Percentiles rank a stretch among this genome's conserved stretches.
Conservation (phyloP, 768 basidiomycete genomes). For the Cystobasidium ongulense region DNA sequence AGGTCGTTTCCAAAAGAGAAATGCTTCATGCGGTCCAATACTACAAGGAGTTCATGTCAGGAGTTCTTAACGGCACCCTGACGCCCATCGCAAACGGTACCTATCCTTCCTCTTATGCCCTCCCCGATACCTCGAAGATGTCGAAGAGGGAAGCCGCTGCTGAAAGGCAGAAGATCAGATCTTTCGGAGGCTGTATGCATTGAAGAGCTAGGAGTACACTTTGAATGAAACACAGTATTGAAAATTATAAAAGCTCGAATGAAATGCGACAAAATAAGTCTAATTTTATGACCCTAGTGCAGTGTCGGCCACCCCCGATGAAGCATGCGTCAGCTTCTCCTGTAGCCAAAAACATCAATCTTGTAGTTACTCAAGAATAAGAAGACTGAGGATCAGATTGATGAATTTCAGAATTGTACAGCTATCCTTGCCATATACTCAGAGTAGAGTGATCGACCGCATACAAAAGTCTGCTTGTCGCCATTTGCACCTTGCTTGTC, state of each 20-base stretch:
- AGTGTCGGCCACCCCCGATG: too few relatives aligned
- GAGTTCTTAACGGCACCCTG: constrained; percentile 6
- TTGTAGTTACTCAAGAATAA: too few relatives aligned
- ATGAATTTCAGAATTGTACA: too few relatives aligned
- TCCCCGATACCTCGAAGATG: neutral
- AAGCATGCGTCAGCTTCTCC: too few relatives aligned
- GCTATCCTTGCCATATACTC: too few relatives aligned
- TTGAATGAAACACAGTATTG: too few relatives aligned
- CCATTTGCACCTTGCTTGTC: neutral
- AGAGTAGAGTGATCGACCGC: too few relatives aligned
- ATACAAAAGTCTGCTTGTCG: neutral
- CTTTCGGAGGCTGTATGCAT: constrained; percentile 2
- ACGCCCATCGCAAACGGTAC: constrained; percentile 2
- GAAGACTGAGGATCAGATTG: too few relatives aligned
- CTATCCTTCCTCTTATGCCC: neutral
- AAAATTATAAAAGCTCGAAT: too few relatives aligned
- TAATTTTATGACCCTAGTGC: too few relatives aligned
- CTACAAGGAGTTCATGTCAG: constrained; percentile 14
- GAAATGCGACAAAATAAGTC: too few relatives aligned
- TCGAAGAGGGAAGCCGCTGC: neutral
- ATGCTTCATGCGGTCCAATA: neutral
- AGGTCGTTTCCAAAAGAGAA: constrained; percentile 10
- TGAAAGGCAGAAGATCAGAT: neutral
- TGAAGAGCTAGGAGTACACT: neutral
- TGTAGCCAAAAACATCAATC: too few relatives aligned